Base-by-base conservation (phyloP, 2,329 filamentous ascomycete species). In the Xylariaceae sp. region DNA sequence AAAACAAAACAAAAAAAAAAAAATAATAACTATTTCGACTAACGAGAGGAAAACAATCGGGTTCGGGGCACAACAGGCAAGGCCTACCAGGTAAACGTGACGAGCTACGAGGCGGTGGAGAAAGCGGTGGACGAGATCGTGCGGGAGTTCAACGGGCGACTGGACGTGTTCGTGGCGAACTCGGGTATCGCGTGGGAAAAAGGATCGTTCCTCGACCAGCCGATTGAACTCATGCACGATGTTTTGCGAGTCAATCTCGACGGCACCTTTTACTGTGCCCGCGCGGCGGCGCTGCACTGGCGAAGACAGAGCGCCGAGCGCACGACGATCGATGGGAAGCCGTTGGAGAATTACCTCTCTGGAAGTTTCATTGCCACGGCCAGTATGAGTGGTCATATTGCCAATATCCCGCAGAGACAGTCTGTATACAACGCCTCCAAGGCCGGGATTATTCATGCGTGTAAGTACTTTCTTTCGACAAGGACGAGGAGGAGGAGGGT, bases 111-210 rank as follows among this genome's bases (percentile, higher is more conserved):
- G 26, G 72, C 75, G 3, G 78, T 84, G 8, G 71, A 78, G 37
- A 66, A 71, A 12, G 74, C 78, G 7, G 74, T 86, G 41, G 71
- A 77, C 56, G 70, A 73, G 6, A 78, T 81, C 58, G 73, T 85
- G 43, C 68, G 74, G 56, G 87, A 91, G 12, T 87, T 91, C 72
- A 84, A 87, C 66, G 85, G 85, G 56, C 81, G 87, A 4, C 80
- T 92, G 6, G 88, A 91, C 64, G 76, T 90, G 61, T 90, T 92
- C 64, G 81, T 91, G 44, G 88, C 88, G 62, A 92, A 94, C 67
- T 85, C 85, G 11, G 88, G 88, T 50, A 84, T 91, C 51, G 79
- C 84, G 0, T 91, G 87, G 87, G 84, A 80, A 2, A 77, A 88
- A 56, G 85, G 86, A 0, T 68, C 83, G 6, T 83, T 87, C 67